Conservation (phyloP, 805 yeast genomes). For the Pichia ethanolica region DNA sequence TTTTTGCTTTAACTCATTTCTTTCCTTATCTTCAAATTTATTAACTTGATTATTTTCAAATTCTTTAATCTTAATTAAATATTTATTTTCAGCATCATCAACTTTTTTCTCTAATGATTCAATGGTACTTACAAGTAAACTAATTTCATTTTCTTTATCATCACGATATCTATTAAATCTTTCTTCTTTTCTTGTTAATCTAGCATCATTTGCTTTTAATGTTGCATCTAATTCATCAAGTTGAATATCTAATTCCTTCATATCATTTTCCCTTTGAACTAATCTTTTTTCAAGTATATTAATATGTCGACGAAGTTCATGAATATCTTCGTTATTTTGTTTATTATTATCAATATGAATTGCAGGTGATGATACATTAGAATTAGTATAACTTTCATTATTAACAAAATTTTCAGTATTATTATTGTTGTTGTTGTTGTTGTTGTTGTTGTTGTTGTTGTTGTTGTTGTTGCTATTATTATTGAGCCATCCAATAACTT, state of each 20-base stretch:
- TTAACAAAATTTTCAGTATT: no score
- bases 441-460: not conserved
- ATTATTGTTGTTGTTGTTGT: not conserved
- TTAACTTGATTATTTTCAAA: not conserved
- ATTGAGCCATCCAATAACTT: conserved; percentile 17
- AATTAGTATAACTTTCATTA: not conserved
- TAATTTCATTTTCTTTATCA: conserved; percentile 46
- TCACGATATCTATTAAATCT: conserved; percentile 39
- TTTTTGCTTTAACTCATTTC: not conserved
- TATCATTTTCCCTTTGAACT: conserved; percentile 36
- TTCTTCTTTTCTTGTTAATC: conserved; percentile 37
- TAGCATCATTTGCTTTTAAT: conserved; percentile 39
- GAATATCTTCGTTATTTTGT: not conserved
- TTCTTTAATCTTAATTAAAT: conserved; percentile 27
- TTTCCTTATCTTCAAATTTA: not conserved
- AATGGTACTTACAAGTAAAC: conserved; percentile 51
- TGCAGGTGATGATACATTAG: not conserved
- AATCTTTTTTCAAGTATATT: conserved; percentile 26
- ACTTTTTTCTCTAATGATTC: conserved; percentile 49
- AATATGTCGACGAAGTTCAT: conserved; percentile 14
- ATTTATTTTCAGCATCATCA: conserved; percentile 40
- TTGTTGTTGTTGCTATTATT: not conserved
- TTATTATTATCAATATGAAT: not conserved
- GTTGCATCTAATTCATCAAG: conserved; percentile 43
- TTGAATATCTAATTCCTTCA: conserved; percentile 41